Percentiles rank a stretch among this genome's conserved stretches.
Evolutionary conservation across 495 filamentous ascomycete species (phyloP).

Genomic region (Polyplosphaeria fusca): DNA sequence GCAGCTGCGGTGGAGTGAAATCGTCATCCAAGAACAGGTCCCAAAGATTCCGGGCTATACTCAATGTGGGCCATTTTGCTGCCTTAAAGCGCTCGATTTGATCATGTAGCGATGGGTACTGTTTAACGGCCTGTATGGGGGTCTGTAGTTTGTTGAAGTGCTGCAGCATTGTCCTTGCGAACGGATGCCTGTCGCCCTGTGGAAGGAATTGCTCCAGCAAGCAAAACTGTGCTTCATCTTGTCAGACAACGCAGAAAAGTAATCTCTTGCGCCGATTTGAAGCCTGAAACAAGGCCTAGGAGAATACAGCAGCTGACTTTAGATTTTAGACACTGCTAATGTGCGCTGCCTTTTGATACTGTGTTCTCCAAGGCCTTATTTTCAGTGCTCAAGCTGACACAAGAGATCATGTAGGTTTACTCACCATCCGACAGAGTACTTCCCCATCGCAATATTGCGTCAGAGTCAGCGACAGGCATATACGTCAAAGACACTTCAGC

Average conservation of each 20-base stretch:
- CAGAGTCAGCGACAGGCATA: constrained; percentile 72
- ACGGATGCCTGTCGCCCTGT: constrained; percentile 71
- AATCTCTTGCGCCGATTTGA: too few species aligned
- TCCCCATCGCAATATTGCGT: constrained; percentile 58
- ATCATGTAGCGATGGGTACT: constrained; percentile 61
- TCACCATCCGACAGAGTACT: constrained; percentile 22
- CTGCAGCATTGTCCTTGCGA: constrained; percentile 80
- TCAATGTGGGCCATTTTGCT: constrained; percentile 61
- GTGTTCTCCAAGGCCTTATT: too few species aligned
- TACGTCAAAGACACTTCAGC: constrained; percentile 91
- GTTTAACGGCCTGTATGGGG: constrained; percentile 65
- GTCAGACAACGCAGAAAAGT: constrained; percentile 9
- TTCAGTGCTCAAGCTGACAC: too few species aligned
- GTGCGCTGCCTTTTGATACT: too few species aligned
- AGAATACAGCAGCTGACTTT: not conserved
- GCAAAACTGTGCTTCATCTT: constrained; percentile 67
- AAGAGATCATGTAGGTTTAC: not conserved
- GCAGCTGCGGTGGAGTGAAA: constrained; percentile 56
- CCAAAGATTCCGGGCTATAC: constrained; percentile 76
- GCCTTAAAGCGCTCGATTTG: constrained; percentile 65
- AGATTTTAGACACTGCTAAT: too few species aligned
- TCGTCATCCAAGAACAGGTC: constrained; percentile 69
- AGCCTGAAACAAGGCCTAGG: not conserved
- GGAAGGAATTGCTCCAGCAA: constrained; percentile 88
- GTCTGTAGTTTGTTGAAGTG: constrained; percentile 81